Base-by-base conservation (phyloP, 2,329 filamentous ascomycete species). In the Dendryphion nanum region DNA sequence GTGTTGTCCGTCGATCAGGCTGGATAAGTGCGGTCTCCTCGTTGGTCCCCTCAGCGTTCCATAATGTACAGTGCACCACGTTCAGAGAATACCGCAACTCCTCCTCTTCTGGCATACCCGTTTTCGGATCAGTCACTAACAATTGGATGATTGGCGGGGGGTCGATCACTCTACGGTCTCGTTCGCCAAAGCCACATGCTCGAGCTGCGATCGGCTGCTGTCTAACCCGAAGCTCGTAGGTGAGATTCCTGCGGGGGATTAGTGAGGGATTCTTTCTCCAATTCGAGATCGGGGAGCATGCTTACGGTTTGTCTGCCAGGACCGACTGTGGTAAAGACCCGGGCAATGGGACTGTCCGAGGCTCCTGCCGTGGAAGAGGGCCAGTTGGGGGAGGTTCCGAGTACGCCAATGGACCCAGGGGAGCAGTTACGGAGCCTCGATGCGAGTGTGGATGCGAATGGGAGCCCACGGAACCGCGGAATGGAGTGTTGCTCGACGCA, bases 111-210 rank as follows among this genome's bases (percentile, higher is more conserved):
- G 66, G 59, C 14, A 57, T 51, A 30, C 71, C 69, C 12, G 69
- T 73, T 23, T 67, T 70, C 1, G 77, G 72, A 44, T 83, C 77
- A 35, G 80, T 78, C 39, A 89, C 78, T 18, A 74, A 71, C 32
- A 91, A 76, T 58, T 91, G 82, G 16, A 93, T 78, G 55, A 93
- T 91, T 12, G 87, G 87, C 2, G 87, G 87, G 28, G 87, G 87
- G 57, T 93, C 87, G 46, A 93, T 86, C 13, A 89, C 86, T 45
- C 87, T 78, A 26, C 87, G 79, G 58, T 93, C 87, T 47, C 86
- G 76, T 64, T 91, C 87, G 43, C 87, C 87, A 60, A 89, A 91
- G 1, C 87, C 87, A 55, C 87, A 93, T 29, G 86, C 86, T 50
- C 87, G 76, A 37, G 87, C 87, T 1, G 86, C 86, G 14, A 81